phyloP scores from a whole-genome alignment of 345 rosid genomes.

The Citrus hindsii region DNA sequence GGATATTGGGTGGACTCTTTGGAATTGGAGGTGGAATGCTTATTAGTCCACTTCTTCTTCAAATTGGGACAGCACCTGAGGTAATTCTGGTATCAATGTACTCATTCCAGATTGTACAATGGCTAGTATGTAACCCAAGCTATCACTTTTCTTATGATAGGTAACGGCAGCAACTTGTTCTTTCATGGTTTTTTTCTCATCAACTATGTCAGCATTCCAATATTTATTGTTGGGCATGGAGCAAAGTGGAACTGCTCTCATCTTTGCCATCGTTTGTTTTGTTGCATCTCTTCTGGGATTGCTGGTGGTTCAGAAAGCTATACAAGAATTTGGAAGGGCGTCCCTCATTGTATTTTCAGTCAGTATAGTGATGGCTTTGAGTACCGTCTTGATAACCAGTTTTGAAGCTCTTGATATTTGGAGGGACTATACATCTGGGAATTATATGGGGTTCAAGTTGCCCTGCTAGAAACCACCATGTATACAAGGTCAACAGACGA shows the following conservation, averaged over 20 bases:
- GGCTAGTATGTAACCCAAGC: neutral
- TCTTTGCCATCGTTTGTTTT: slow-evolving; percentile 59
- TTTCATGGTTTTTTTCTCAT: slow-evolving; percentile 71
- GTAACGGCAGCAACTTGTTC: slow-evolving; percentile 79
- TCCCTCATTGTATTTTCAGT: slow-evolving; percentile 85
- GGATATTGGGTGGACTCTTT: slow-evolving; percentile 75
- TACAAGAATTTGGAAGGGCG: slow-evolving; percentile 61
- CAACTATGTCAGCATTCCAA: slow-evolving; percentile 67
- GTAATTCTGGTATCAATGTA: slow-evolving; percentile 26
- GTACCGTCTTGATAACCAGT: slow-evolving; percentile 68
- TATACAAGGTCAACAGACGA: neutral
- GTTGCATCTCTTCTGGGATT: slow-evolving; percentile 66
- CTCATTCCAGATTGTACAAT: neutral
- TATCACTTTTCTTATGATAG: slow-evolving; percentile 23
- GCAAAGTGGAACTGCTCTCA: slow-evolving; percentile 40
- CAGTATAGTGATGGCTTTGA: slow-evolving; percentile 71
- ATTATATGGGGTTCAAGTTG: slow-evolving; percentile 66
- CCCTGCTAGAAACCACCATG: slow-evolving; percentile 50
- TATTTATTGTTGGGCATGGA: slow-evolving; percentile 73
- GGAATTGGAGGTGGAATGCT: slow-evolving; percentile 98
- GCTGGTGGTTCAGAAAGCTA: slow-evolving; percentile 58
- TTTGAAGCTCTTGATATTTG: slow-evolving; percentile 65
- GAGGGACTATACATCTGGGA: slow-evolving; percentile 57
- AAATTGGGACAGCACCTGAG: slow-evolving; percentile 71
- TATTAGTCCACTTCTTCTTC: slow-evolving; percentile 86